Conservation (phyloP, 164 flowering plant species). For the grape (Vitis vinifera) region DNA sequence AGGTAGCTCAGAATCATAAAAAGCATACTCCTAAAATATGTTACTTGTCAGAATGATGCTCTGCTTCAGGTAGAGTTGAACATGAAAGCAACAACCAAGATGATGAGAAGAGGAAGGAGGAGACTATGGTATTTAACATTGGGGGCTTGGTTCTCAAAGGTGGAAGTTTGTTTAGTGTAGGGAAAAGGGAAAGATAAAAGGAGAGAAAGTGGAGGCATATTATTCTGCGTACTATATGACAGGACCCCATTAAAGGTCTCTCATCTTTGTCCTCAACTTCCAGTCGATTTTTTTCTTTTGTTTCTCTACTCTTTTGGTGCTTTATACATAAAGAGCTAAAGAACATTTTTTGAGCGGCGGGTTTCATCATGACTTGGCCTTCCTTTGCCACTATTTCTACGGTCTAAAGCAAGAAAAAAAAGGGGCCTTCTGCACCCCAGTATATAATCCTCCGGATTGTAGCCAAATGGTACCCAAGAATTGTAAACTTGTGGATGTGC, state of each 20-base stretch:
- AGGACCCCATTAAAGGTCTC: conserved; percentile 9
- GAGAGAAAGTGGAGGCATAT: background rate
- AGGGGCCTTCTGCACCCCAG: conserved; percentile 12
- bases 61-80: background rate
- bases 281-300: conserved; percentile 2
- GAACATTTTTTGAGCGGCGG: conserved; percentile 27
- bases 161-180: too few species aligned
- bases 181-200: background rate
- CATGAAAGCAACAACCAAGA: conserved; percentile 4
- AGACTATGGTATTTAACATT: conserved; percentile 19
- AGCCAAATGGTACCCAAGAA: too few species aligned
- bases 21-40: background rate
- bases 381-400: conserved; percentile 14
- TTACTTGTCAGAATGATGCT: background rate
- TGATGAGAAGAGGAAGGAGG: background rate
- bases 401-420: conserved; percentile 8
- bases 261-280: conserved; percentile 10
- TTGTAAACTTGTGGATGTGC: too few species aligned
- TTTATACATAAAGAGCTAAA: conserved; percentile 11
- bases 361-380: conserved; percentile 23
- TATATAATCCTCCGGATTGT: too few species aligned
- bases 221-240: background rate
- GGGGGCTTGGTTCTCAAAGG: background rate
- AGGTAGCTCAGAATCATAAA: background rate
- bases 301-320: conserved; percentile 7